These are phyloP conservation scores for Ceratorhiza oryzae-sativae DNA, from an alignment of 1,284 basidiomycete genomes.

Conservation along the genomic window DNA sequence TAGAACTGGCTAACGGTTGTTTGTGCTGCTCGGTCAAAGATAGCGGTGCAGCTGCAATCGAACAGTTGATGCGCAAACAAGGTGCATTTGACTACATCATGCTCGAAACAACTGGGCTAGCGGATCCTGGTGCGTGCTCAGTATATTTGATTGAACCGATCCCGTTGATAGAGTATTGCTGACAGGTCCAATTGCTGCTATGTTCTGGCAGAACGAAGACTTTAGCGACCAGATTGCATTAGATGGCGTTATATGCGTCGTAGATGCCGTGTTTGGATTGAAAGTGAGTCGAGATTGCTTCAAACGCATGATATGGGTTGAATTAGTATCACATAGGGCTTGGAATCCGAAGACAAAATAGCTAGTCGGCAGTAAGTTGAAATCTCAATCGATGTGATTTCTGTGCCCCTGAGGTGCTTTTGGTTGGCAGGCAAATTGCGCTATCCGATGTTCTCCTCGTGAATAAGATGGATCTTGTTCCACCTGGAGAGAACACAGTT, in stretches of 20 bases:
- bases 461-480: constrained; percentile 80
- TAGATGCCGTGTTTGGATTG: constrained; percentile 85
- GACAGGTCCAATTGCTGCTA: constrained; percentile 78
- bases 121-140: constrained; percentile 76
- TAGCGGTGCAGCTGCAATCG: constrained; percentile 86
- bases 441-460: constrained; percentile 87
- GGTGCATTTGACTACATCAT: constrained; percentile 92
- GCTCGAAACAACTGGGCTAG: constrained; percentile 91
- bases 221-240: constrained; percentile 78
- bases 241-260: constrained; percentile 90
- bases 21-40: constrained; percentile 95
- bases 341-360: constrained; percentile 17
- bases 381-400: constrained; percentile 9
- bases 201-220: constrained; percentile 94
- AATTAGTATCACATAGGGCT: not conserved
- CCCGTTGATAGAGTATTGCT: not conserved
- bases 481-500: constrained; percentile 55
- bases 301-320: not conserved
- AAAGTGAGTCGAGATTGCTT: constrained; percentile 58
- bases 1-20: constrained; percentile 92
- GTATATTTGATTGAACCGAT: not conserved
- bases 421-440: constrained; percentile 78
- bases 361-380: constrained; percentile 43
- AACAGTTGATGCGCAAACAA: constrained; percentile 82
- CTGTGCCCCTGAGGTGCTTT: not conserved